Percentiles rank a stretch among this genome's conserved stretches.
phyloP scores from a whole-genome alignment of 2,329 filamentous ascomycete species.

The Fusarium coffeatum region DNA sequence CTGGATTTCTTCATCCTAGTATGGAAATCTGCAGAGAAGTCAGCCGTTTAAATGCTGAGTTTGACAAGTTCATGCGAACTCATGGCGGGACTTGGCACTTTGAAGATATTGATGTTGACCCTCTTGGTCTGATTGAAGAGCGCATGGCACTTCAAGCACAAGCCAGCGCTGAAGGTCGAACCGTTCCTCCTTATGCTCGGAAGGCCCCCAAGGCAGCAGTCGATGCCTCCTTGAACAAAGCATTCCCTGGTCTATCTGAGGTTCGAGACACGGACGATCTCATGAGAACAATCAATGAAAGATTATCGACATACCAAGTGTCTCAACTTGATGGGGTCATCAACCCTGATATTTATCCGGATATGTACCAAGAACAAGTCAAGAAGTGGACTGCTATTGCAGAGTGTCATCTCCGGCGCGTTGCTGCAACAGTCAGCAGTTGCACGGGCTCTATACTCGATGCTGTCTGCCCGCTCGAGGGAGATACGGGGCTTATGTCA shows the following conservation, averaged over 20 bases:
- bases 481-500: slow-evolving; percentile 30
- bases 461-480: slow-evolving; percentile 24
- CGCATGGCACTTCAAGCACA: not conserved
- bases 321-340: slow-evolving; percentile 50
- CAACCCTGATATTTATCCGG: slow-evolving; percentile 48
- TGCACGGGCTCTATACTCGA: slow-evolving; percentile 37
- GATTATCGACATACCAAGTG: slow-evolving; percentile 46
- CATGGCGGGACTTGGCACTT: slow-evolving; percentile 47
- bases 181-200: not conserved
- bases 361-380: slow-evolving; percentile 49
- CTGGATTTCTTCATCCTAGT: slow-evolving; percentile 36
- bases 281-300: slow-evolving; percentile 37
- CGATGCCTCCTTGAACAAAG: not conserved
- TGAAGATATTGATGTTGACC: slow-evolving; percentile 38
- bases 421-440: slow-evolving; percentile 28
- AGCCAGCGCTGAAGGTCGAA: not conserved
- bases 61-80: slow-evolving; percentile 45
- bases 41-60: slow-evolving; percentile 34
- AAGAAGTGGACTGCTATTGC: slow-evolving; percentile 49
- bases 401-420: slow-evolving; percentile 36
- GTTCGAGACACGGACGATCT: slow-evolving; percentile 7
- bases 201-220: not conserved
- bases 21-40: slow-evolving; percentile 47
- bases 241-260: slow-evolving; percentile 8
- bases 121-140: not conserved